These are phyloP conservation scores for Colletotrichum costaricense DNA, from an alignment of 2,329 filamentous ascomycete species.

Conservation along the genomic window DNA sequence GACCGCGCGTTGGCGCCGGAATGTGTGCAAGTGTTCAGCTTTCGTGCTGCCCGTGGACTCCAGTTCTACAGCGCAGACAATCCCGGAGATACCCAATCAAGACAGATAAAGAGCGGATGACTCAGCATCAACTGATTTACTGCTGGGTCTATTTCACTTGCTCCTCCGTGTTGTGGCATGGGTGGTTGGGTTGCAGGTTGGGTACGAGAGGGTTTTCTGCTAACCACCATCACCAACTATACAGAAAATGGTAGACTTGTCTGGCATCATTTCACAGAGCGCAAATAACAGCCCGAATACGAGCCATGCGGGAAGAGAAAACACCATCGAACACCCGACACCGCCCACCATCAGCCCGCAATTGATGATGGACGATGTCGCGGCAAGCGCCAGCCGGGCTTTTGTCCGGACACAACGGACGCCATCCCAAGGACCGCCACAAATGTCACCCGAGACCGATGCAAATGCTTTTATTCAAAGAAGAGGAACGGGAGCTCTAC, in stretches of 20 bases:
- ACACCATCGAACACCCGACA: background rate
- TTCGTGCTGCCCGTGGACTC: background rate
- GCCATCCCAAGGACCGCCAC: constrained; percentile 2
- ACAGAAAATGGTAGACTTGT: constrained; percentile 37
- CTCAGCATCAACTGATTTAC: background rate
- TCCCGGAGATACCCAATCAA: background rate
- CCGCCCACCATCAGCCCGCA: constrained; percentile 1
- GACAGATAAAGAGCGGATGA: background rate
- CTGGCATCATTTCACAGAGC: constrained; percentile 34
- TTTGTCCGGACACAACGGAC: constrained; percentile 11
- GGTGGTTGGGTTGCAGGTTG: background rate
- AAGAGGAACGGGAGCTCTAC: constrained; percentile 27
- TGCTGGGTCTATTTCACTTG: background rate
- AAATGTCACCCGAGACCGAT: background rate
- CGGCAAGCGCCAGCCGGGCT: constrained; percentile 14
- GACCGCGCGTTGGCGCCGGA: background rate
- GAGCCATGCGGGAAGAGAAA: constrained; percentile 17
- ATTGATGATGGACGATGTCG: background rate
- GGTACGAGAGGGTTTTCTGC: background rate
- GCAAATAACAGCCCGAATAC: constrained; percentile 19
- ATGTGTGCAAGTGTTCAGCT: background rate
- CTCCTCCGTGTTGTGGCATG: background rate
- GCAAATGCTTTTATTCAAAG: constrained; percentile 3
- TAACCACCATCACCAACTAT: constrained; percentile 19
- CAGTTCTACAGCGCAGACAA: background rate